Evolutionary conservation across 345 rosid species (phyloP), one percentile per base, ranked within the genome.

Genomic region (Abelmoschus esculentus): DNA sequence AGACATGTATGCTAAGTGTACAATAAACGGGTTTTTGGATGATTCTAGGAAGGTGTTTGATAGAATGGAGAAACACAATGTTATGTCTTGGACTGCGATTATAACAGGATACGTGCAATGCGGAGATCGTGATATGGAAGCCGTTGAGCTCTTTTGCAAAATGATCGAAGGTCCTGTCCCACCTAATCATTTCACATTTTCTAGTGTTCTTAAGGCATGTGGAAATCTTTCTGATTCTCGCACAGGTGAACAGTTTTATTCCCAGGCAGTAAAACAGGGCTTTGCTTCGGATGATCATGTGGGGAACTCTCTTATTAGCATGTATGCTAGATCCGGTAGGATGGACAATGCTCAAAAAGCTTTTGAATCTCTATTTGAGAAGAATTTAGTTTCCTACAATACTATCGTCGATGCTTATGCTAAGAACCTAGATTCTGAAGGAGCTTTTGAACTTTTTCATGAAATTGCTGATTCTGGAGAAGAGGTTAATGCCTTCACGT

Each of bases 41-140:
- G 82, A 85, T 74, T 80, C 85, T 18, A 86, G 87, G 77, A 84
- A 75, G 71, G 87, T 87, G 57, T 89, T 91, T 72, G 87, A 83
- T 79, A 72, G 83, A 69, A 86, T 89, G 90, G 71, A 74, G 31
- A 81, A 73, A 53, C 90, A 81, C 54, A 79, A 81, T 66, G 88
- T 91, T 9, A 87, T 86, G 91, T 87, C 91, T 4, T 91, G 93
- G 87, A 86, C 86, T 31, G 84, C 97, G 36, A 76, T 89, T 65
- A 86, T 89, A 54, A 83, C 87, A 11, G 92, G 84, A 38, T 79
- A 82, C 76, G 63, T 81, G 31, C 83, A 76, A 55, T 69, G 61
- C 70, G 84, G 84, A 72, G 68, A 69, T 38, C 54, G 44, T 7
- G 80, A 77, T 75, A 4, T 74, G 65, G 90, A 82, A 74, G 90